phyloP scores from a whole-genome alignment of 495 filamentous ascomycete genomes.

The Penicillium flavigenum region DNA sequence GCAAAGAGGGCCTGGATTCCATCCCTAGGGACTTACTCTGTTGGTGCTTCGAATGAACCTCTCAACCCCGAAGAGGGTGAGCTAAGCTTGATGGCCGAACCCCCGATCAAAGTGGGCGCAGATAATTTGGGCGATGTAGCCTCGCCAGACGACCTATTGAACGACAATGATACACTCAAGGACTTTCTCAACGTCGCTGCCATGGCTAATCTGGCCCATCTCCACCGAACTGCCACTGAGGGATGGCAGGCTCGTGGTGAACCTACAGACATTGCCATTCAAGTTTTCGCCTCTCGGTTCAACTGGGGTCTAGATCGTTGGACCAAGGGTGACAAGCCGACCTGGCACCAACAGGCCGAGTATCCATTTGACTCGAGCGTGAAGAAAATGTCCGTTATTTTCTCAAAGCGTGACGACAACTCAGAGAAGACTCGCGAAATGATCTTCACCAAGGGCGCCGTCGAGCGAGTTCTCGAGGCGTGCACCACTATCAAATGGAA shows the following conservation, averaged over 20 bases:
- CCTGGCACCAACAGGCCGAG: slow-evolving; percentile 59
- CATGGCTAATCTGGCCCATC: slow-evolving; percentile 64
- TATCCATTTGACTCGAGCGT: slow-evolving; percentile 67
- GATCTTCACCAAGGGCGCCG: slow-evolving; percentile 77
- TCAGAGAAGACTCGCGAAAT: slow-evolving; percentile 33
- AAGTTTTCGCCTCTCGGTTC: slow-evolving; percentile 66
- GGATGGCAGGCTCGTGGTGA: slow-evolving; percentile 64
- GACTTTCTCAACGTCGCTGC: slow-evolving; percentile 60
- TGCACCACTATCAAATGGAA: slow-evolving; percentile 54
- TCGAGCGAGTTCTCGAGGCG: slow-evolving; percentile 72
- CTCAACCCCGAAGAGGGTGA: slow-evolving; percentile 56
- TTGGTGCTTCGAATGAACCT: slow-evolving; percentile 55
- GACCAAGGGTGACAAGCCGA: slow-evolving; percentile 49
- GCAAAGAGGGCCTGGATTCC: slow-evolving; percentile 81
- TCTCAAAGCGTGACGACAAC: slow-evolving; percentile 34
- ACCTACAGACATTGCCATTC: slow-evolving; percentile 69
- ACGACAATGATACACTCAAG: slow-evolving; percentile 42
- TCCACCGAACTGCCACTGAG: slow-evolving; percentile 46
- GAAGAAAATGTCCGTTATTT: slow-evolving; percentile 70
- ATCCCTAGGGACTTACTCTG: slow-evolving; percentile 57
- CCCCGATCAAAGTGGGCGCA: slow-evolving; percentile 36
- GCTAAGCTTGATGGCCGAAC: slow-evolving; percentile 41
- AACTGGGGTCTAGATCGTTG: slow-evolving; percentile 55
- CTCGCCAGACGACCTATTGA: slow-evolving; percentile 37
- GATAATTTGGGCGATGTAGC: slow-evolving; percentile 16